These are phyloP conservation scores for Linum tenue DNA, from an alignment of 345 rosid genomes.

Conservation along the genomic window DNA sequence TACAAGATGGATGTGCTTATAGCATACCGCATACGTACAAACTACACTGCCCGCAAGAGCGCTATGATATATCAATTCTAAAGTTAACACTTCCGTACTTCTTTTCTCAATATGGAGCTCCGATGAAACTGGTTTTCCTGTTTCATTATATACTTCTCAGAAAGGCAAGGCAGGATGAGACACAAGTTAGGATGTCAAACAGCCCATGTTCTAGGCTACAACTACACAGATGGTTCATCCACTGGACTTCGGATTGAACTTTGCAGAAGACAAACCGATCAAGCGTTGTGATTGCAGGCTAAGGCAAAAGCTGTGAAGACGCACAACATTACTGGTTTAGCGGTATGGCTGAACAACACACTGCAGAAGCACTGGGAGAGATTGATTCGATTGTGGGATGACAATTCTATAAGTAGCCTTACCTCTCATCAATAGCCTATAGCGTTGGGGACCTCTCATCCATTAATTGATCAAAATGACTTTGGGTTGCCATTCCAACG, in stretches of 20 bases:
- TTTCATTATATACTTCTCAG: background rate
- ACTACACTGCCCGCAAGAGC: background rate
- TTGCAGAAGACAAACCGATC: background rate
- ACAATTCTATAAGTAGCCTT: background rate
- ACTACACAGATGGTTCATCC: background rate
- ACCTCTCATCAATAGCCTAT: no score
- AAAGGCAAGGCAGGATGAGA: background rate
- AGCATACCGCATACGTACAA: background rate
- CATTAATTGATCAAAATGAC: constrained; percentile 11
- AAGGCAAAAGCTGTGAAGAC: background rate
- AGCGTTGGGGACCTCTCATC: constrained; percentile 8
- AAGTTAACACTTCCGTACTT: background rate
- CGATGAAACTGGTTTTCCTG: background rate
- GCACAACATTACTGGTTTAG: background rate
- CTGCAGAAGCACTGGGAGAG: background rate
- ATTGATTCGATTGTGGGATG: background rate
- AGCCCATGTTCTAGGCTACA: background rate
- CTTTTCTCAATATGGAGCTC: background rate
- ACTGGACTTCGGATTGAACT: background rate
- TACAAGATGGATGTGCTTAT: background rate
- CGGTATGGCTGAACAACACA: no score
- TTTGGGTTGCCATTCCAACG: constrained; percentile 9
- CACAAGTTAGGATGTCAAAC: background rate
- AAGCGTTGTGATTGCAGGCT: background rate
- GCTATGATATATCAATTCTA: background rate